Evolutionary conservation across 805 yeast genomes (phyloP), one percentile per base, ranked within the genome.

Genomic region (Starmerella kuoi): DNA sequence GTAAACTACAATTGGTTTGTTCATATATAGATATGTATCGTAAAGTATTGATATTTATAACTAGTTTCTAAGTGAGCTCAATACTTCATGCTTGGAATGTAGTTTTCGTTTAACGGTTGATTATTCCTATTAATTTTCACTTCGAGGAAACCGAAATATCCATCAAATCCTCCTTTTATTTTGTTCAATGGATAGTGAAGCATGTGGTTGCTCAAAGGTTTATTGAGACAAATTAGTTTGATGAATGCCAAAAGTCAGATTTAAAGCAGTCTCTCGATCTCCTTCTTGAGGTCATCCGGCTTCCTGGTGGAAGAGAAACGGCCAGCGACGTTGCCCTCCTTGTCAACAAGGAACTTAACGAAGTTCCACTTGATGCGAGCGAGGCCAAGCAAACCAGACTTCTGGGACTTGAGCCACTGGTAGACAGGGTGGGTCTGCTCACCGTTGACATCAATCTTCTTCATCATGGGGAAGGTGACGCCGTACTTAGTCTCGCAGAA

Each of bases 361-460:
- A 81, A 80, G 64, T 80, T 80, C 91, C 91, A 80, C 59, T 76
- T 69, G 51, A 80, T 73, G 43, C 80, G 78, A 51, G 67, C 75
- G 63, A 82, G 72, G 17, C 93, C 85, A 15, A 81, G 64, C 34
- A 67, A 49, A 15, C 76, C 76, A 8, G 71, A 54, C 71, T 76
- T 70, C 73, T 74, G 61, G 36, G 61, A 54, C 69, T 91, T 88
- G 59, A 88, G 72, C 68, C 62, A 88, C 57, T 73, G 66, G 66
- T 77, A 88, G 31, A 88, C 86, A 20, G 88, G 84, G 58, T 82
- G 87, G 18, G 83, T 76, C 34, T 77, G 64, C 49, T 70, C 64
- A 41, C 98, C 98, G 61, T 88, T 91, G 54, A 91, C 97, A 34
- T 87, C 86, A 45, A 87, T 62, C 70, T 87, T 88, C 60, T 73